Conservation (phyloP, 139 green algal genomes). For the Nannochloris sp. region DNA sequence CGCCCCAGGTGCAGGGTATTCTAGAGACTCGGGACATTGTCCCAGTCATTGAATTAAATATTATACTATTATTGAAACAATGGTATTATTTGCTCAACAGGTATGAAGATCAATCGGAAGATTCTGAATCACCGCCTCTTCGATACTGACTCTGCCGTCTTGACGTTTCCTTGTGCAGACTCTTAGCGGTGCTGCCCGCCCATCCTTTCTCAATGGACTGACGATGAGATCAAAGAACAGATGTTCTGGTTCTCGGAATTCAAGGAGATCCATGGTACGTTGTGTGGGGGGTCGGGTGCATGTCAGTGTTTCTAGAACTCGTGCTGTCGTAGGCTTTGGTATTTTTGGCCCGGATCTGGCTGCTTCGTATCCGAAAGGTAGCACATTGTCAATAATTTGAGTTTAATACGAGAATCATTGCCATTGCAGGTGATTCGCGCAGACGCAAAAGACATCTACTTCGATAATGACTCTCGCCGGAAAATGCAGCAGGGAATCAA, state of each 20-base stretch:
- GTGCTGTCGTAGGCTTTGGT: neutral
- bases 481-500: conserved; percentile 93
- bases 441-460: conserved; percentile 92
- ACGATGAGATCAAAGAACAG: conserved; percentile 1
- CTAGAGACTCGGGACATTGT: too few relatives aligned
- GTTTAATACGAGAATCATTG: neutral
- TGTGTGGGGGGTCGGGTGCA: neutral
- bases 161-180: neutral
- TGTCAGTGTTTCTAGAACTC: conserved; percentile 3
- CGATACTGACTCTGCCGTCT: too few relatives aligned
- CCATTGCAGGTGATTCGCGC: conserved; percentile 52
- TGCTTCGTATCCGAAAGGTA: neutral
- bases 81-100: too few relatives aligned
- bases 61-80: too few relatives aligned
- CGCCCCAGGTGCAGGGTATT: too few relatives aligned
- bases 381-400: conserved; percentile 2
- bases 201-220: neutral
- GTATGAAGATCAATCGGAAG: too few relatives aligned
- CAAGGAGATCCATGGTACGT: neutral
- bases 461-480: conserved; percentile 75
- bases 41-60: too few relatives aligned
- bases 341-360: neutral
- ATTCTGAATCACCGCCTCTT: too few relatives aligned
- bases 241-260: neutral
- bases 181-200: conserved; percentile 1